Evolutionary conservation across 2,329 filamentous ascomycete genomes (phyloP).

Genomic region (Magnaporthiopsis rhizophila): DNA sequence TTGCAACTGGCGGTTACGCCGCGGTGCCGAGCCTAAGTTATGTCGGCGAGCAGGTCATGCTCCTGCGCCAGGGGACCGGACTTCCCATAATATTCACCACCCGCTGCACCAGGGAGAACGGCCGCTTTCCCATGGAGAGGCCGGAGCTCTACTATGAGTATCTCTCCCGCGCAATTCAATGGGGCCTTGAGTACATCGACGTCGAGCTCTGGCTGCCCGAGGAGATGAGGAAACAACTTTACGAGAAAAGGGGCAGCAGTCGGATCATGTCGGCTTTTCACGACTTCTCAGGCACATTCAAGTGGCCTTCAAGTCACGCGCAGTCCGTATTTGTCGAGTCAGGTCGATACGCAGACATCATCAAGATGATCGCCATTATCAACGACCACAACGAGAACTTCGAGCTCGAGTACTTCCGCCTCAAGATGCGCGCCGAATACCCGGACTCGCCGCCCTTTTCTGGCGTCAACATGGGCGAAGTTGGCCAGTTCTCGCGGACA

Average conservation of each 20-base stretch:
- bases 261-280: conserved; percentile 90
- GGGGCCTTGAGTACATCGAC: conserved; percentile 85
- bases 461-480: conserved; percentile 79
- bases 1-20: conserved; percentile 50
- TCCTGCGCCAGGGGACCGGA: conserved; percentile 74
- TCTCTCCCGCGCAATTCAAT: conserved; percentile 75
- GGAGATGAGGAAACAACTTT: conserved; percentile 59
- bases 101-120: conserved; percentile 73
- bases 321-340: conserved; percentile 65
- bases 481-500: conserved; percentile 76
- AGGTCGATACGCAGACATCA: conserved; percentile 69
- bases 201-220: conserved; percentile 84
- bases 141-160: conserved; percentile 69
- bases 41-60: conserved; percentile 79
- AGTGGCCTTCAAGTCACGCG: conserved; percentile 69
- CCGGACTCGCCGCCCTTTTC: conserved; percentile 66
- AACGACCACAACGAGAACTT: conserved; percentile 80
- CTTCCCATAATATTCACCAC: conserved; percentile 88
- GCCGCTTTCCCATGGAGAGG: conserved; percentile 76
- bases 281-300: conserved; percentile 77
- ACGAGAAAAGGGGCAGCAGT: conserved; percentile 65
- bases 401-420: conserved; percentile 82
- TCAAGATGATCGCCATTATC: conserved; percentile 86
- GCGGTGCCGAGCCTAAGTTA: conserved; percentile 71
- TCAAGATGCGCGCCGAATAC: conserved; percentile 61